phyloP scores from a whole-genome alignment of 257 asterid genomes.

The Scutellaria galericulata region DNA sequence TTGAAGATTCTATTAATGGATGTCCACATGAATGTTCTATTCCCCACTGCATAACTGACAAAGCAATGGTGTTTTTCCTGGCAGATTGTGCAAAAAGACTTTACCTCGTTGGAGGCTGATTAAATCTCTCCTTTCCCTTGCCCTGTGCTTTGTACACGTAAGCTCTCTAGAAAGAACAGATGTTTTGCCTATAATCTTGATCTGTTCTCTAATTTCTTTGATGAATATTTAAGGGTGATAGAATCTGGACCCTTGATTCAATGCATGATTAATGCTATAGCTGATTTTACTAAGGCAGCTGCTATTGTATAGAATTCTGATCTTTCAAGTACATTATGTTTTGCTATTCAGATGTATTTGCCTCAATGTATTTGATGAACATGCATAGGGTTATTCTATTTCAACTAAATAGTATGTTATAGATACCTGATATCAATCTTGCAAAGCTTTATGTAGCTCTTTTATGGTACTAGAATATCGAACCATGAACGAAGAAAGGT shows the following conservation, averaged over 20 bases:
- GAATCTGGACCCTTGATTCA: background rate
- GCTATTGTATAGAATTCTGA: background rate
- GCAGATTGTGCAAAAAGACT: conserved; percentile 85
- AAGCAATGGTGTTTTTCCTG: conserved; percentile 18
- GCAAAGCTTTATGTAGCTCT: no score
- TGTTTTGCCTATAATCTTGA: conserved; percentile 12
- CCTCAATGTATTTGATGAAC: no score
- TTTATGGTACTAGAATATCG: no score
- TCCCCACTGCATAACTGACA: conserved; percentile 10
- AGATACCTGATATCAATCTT: no score
- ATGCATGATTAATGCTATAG: conserved; percentile 11
- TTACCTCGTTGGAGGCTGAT: conserved; percentile 45
- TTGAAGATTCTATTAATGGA: background rate
- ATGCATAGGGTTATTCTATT: no score
- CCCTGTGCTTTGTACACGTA: conserved; percentile 23
- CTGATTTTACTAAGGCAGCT: background rate
- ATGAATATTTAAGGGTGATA: background rate
- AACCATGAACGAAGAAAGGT: no score
- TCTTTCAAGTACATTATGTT: conserved; percentile 19
- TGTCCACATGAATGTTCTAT: conserved; percentile 15
- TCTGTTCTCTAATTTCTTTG: background rate
- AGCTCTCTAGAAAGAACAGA: background rate
- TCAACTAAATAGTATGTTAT: no score
- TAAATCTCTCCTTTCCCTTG: conserved; percentile 26
- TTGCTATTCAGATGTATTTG: background rate